Conservation (phyloP, 129 eudicot genomes). For the Tagetes erecta region DNA sequence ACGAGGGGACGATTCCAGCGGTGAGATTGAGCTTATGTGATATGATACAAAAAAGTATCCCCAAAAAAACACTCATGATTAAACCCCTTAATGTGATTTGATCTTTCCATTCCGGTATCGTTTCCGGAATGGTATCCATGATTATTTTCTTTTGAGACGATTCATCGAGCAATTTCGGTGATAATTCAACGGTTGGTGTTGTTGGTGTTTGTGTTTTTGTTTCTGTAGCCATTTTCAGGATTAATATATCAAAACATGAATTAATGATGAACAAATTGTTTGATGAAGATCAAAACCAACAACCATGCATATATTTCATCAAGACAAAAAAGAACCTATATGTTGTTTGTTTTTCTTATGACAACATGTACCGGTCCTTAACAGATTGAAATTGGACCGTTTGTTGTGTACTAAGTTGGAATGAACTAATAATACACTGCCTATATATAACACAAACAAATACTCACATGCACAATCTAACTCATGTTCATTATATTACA, state of each 20-base stretch:
- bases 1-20: conserved; percentile 68
- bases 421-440: no score
- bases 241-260: no score
- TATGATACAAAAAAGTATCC: conserved; percentile 53
- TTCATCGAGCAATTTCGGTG: conserved; percentile 21
- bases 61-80: conserved; percentile 33
- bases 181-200: conserved; percentile 2
- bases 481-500: no score
- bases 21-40: conserved; percentile 63
- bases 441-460: no score
- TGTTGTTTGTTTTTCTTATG: not conserved
- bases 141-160: not conserved
- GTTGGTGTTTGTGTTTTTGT: not conserved
- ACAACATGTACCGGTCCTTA: not conserved
- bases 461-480: no score
- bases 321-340: not conserved
- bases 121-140: not conserved
- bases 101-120: conserved; percentile 53
- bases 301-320: conserved; percentile 2
- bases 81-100: conserved; percentile 53
- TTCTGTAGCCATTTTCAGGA: conserved; percentile 7
- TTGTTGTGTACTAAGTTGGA: not conserved
- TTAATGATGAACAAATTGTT: not conserved
- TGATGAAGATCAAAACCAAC: not conserved
- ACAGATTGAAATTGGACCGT: not conserved